Evolutionary conservation across 768 basidiomycete genomes (phyloP), one percentile per base, ranked within the genome.

Genomic region (Pleurotus tuber-regium): DNA sequence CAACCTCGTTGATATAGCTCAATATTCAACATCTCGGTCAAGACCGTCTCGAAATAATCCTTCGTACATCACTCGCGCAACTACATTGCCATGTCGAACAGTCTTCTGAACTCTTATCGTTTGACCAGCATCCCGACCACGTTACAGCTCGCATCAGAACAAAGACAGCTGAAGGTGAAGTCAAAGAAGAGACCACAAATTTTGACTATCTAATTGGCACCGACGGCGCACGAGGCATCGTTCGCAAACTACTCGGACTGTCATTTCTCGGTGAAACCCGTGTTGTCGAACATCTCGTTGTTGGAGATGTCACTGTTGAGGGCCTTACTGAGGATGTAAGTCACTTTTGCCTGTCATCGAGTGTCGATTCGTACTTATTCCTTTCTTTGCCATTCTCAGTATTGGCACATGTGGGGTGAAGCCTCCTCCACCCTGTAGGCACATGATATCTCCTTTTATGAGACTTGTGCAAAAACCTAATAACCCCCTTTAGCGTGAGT

Each of bases 321-420:
- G 74, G 71, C 4, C 57, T 77, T 23, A 65, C 67, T 18, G 57
- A 62, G n/a, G 69, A 71, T 50, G 75, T 74, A 40, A 28, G 70
- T 55, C 12, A n/a, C 4, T 36, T 9, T 49, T 25, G 16, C 19
- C 8, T 26, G 16, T 19, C 8, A 14, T 36, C n/a, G 9, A 23
- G n/a, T 9, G 8, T 24, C 19, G n/a, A 24, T n/a, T 6, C 6
- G 25, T n/a, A n/a, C n/a, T 11, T 10, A n/a, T 24, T 40, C 14
- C 40, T 29, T 10, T 33, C 38, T 21, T 41, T 36, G 23, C 39
- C 23, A 6, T 16, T 25, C 19, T n/a, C 25, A 50, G 49, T 41
- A 39, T 21, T 50, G 49, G 49, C 49, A 50, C 26, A 50, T 50
- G 49, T 50, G 49, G 49, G 49, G 49, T 19, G 49, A 39, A 6